These are phyloP conservation scores for Macadamia integrifolia DNA, from an alignment of 164 flowering plant species.

Conservation along the genomic window DNA sequence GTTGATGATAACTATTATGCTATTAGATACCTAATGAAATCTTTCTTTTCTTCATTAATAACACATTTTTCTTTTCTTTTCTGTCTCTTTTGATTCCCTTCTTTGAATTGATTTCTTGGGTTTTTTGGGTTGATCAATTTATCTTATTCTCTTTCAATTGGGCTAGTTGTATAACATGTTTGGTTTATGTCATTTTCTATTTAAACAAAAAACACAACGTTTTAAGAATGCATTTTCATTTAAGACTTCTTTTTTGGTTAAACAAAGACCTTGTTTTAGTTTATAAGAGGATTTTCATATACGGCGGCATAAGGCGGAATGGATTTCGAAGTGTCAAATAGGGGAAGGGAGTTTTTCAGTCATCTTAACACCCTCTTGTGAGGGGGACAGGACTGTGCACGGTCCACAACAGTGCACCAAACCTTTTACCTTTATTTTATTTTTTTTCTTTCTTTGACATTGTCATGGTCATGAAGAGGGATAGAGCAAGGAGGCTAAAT, in stretches of 20 bases:
- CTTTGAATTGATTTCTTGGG: neutral
- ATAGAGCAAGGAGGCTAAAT: neutral
- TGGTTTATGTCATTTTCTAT: neutral
- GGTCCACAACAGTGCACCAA: too few relatives aligned
- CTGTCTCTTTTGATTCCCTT: neutral
- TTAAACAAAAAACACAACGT: neutral
- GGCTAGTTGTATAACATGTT: neutral
- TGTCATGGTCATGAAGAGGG: neutral
- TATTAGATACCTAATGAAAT: neutral
- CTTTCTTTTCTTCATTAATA: neutral
- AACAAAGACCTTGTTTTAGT: neutral
- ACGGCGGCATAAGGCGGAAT: too few relatives aligned
- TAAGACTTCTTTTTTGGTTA: neutral
- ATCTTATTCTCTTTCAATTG: neutral
- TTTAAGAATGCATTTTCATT: neutral
- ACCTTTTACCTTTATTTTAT: neutral
- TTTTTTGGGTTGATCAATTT: neutral
- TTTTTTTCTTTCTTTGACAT: neutral
- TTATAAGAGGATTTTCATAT: too few relatives aligned
- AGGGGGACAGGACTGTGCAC: too few relatives aligned
- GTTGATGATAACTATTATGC: too few relatives aligned
- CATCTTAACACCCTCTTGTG: too few relatives aligned
- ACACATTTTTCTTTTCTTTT: neutral
- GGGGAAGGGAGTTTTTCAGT: too few relatives aligned
- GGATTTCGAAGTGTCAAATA: too few relatives aligned